Percentiles rank a stretch among this genome's conserved stretches.
Conservation (phyloP, 352 stramenopile genomes). For the Pythium rhizo-oryzae region DNA sequence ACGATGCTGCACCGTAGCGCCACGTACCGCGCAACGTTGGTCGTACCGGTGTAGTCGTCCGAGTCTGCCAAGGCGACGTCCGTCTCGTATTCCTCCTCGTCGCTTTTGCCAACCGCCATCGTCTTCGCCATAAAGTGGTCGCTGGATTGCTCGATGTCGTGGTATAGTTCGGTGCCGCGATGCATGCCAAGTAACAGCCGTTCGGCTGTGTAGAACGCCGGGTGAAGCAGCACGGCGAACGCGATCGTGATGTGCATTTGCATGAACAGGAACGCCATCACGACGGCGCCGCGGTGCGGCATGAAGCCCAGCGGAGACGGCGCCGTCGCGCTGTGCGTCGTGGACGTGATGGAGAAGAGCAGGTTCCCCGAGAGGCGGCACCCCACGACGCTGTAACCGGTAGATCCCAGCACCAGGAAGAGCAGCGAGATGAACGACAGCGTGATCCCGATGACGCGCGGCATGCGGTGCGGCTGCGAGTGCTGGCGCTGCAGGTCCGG, state of each 20-base stretch:
- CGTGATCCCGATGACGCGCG: constrained; percentile 37
- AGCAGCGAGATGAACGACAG: constrained; percentile 35
- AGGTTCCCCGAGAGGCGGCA: constrained; percentile 45
- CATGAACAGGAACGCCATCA: constrained; percentile 46
- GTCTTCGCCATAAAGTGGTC: constrained; percentile 10
- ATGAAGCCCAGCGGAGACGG: constrained; percentile 30
- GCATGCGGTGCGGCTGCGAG: constrained; percentile 38
- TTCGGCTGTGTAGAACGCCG: constrained; percentile 35
- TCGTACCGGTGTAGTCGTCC: constrained; percentile 3
- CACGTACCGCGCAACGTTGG: constrained; percentile 34
- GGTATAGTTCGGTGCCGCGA: constrained; percentile 9
- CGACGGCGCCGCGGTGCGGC: constrained; percentile 21
- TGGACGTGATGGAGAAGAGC: constrained; percentile 28
- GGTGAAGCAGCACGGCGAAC: constrained; percentile 37
- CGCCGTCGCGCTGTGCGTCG: background rate
- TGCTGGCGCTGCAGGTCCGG: constrained; percentile 37
- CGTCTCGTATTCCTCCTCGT: constrained; percentile 46
- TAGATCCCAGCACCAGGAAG: constrained; percentile 31
- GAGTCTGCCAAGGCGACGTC: constrained; percentile 20
- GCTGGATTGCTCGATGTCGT: constrained; percentile 8
- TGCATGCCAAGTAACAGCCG: constrained; percentile 35
- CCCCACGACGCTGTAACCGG: constrained; percentile 31
- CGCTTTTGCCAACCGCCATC: background rate
- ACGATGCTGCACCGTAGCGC: constrained; percentile 58
- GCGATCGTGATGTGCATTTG: constrained; percentile 48